A percentile compares a stretch with the other conserved stretches of the same genome.
These are phyloP conservation scores for Coleophoma cylindrospora DNA, from an alignment of 2,329 filamentous ascomycete genomes.

Conservation along the genomic window DNA sequence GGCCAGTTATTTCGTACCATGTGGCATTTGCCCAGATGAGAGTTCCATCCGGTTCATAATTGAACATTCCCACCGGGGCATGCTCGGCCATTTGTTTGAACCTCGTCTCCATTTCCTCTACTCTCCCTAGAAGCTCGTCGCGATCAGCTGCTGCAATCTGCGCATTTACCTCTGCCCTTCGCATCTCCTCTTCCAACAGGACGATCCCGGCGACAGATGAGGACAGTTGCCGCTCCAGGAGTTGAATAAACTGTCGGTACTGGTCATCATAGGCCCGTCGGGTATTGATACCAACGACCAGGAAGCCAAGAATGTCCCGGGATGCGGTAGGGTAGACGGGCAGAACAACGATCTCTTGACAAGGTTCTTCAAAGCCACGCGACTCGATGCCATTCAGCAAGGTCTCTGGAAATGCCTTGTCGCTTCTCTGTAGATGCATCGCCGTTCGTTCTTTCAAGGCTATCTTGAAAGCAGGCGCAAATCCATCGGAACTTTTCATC, in stretches of 20 bases:
- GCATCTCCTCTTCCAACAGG: background rate
- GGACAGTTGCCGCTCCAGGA: background rate
- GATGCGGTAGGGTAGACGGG: background rate
- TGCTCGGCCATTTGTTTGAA: conserved; percentile 1
- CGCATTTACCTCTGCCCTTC: background rate
- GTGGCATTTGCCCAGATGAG: background rate
- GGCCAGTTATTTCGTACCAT: background rate
- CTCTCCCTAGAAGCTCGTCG: background rate
- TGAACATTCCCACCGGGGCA: background rate
- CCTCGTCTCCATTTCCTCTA: background rate
- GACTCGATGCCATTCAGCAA: background rate
- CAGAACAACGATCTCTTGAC: background rate
- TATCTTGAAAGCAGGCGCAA: background rate
- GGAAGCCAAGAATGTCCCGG: background rate
- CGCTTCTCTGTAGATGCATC: background rate
- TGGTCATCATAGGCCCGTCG: background rate
- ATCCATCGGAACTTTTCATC: background rate
- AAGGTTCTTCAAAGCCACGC: conserved; percentile 1
- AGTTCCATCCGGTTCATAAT: background rate
- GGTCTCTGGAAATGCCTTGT: background rate
- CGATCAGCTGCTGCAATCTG: background rate
- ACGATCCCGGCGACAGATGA: conserved; percentile 1
- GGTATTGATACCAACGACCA: background rate
- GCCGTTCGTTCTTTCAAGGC: background rate
- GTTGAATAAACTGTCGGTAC: background rate